Evolutionary conservation across 228 moss, liverwort and hornwort species (phyloP), one percentile per base, ranked within the genome.

Genomic region (Sphagnum magellanicum): DNA sequence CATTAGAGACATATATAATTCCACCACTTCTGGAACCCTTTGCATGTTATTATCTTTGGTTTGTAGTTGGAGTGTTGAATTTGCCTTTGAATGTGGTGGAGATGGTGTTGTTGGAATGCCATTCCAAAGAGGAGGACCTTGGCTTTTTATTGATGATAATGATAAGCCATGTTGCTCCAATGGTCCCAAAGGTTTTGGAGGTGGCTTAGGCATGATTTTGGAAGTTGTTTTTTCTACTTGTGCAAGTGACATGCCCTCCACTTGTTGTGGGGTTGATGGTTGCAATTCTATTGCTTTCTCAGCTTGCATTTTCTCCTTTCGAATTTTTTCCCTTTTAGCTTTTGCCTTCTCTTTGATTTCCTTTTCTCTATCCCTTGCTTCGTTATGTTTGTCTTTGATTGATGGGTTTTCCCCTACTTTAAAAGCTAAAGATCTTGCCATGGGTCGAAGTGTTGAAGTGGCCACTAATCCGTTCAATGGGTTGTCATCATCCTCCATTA

Each of bases 151-250:
- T 32, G 32, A 32, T 32, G 32, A 32, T 64, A 49, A 9, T 47
- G 53, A 61, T 6, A 32, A 50, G 46, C 10, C 63, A 3, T 32
- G 74, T 3, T 32, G 32, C 32, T 32, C 49, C 6, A 10, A 10
- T 65, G 65, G 65, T 48, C 70, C 59, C 5, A 78, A 70, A 50
- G 81, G 78, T 63, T 79, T 85, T 0, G 84, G 84, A 50, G 84
- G 84, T 60, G 84, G 84, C 73, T 59, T 84, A 80, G 32, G 32
- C 32, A 32, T 32, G 67, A 77, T 90, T 72, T 90, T 79, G 53
- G 83, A 67, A 57, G 82, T 84, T 68, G 88, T 82, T 74, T 83
- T 90, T 65, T 87, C 78, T 59, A 93, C 74, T 67, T 93, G 86
- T 13, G 88, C 75, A 4, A 74, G 67, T 47, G 74, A 77, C 76